Conservation (phyloP, 805 yeast genomes). For the Candida loeiensis region DNA sequence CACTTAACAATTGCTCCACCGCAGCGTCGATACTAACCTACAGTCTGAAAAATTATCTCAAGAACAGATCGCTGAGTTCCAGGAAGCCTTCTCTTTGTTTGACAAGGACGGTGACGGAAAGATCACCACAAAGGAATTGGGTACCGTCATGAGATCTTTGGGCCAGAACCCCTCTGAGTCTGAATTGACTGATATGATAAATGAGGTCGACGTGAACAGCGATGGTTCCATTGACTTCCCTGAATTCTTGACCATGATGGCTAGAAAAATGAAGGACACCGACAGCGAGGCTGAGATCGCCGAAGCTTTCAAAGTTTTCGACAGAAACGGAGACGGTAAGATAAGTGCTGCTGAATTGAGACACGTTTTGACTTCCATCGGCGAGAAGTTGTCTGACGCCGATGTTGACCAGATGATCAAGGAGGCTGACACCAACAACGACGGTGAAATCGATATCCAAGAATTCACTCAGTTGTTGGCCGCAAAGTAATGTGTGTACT, state of each 20-base stretch:
- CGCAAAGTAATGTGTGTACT: conserved; percentile 51
- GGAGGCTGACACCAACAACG: conserved; percentile 93
- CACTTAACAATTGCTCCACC: no score
- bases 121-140: conserved; percentile 91
- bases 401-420: conserved; percentile 97
- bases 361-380: conserved; percentile 95
- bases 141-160: conserved; percentile 98
- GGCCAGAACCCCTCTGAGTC: conserved; percentile 97
- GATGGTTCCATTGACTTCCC: conserved; percentile 66
- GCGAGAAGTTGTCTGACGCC: conserved; percentile 93
- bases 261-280: conserved; percentile 82
- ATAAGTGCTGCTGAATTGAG: conserved; percentile 95
- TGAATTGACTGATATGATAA: conserved; percentile 94
- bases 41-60: conserved; percentile 88
- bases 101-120: conserved; percentile 97
- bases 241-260: conserved; percentile 43
- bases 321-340: conserved; percentile 93
- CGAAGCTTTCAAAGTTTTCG: conserved; percentile 98
- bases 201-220: conserved; percentile 94
- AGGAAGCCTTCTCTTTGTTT: conserved; percentile 95
- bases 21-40: conserved; percentile 9
- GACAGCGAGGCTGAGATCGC: conserved; percentile 96
- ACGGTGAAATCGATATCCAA: conserved; percentile 95
- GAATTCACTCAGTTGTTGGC: conserved; percentile 90
- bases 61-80: conserved; percentile 94